Percentiles rank a stretch among this genome's conserved stretches.
Conservation (phyloP, 441 rosid species). For the Populus trichocarpa region DNA sequence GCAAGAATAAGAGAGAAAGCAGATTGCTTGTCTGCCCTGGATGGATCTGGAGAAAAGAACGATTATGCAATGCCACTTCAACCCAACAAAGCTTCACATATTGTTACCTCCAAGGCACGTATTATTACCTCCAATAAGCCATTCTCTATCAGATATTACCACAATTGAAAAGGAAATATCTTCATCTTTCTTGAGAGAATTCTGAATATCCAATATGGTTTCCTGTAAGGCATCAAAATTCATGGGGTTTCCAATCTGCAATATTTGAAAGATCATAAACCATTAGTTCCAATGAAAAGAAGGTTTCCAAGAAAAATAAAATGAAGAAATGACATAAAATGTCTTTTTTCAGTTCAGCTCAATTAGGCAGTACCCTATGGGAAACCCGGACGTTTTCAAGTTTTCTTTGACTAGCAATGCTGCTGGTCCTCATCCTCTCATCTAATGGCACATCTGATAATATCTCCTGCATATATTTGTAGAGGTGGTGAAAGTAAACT, state of each 20-base stretch:
- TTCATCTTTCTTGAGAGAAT: constrained; percentile 44
- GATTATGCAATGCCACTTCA: constrained; percentile 11
- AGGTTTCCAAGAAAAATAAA: neutral
- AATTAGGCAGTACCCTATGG: constrained; percentile 51
- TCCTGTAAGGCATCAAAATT: constrained; percentile 71
- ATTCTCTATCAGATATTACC: constrained; percentile 83
- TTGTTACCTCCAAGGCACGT: constrained; percentile 43
- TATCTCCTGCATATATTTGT: constrained; percentile 62
- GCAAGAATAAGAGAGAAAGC: constrained; percentile 92
- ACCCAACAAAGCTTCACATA: constrained; percentile 14
- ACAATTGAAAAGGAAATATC: constrained; percentile 71
- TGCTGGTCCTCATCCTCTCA: constrained; percentile 51
- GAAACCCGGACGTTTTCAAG: constrained; percentile 60
- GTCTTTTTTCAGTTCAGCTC: constrained; percentile 1
- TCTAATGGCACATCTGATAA: constrained; percentile 81
- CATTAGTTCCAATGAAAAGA: constrained; percentile 10
- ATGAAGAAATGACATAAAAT: neutral
- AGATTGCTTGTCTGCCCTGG: constrained; percentile 86
- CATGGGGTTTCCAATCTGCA: constrained; percentile 90
- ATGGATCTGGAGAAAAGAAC: constrained; percentile 58
- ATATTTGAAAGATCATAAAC: constrained; percentile 15
- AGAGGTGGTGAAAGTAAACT: neutral
- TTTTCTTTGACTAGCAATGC: constrained; percentile 35
- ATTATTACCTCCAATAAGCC: constrained; percentile 45
- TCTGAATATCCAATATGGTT: constrained; percentile 50